These are phyloP conservation scores for Globisporangium canariense DNA, from an alignment of 352 stramenopile species.

Conservation along the genomic window DNA sequence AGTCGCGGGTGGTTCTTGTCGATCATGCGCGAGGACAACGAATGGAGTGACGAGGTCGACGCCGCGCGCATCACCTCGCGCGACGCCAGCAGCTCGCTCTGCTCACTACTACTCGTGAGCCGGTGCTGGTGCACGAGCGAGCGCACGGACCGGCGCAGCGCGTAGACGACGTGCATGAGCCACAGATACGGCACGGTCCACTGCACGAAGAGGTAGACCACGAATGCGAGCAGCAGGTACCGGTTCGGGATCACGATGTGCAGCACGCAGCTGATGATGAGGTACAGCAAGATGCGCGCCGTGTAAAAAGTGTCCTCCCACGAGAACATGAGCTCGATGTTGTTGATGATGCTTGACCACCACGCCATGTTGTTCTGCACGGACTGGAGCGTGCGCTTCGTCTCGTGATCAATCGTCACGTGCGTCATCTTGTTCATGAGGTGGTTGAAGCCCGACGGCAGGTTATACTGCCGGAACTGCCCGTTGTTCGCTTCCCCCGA, in stretches of 20 bases:
- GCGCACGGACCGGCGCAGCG: slow-evolving; percentile 57
- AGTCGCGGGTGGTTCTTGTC: slow-evolving; percentile 33
- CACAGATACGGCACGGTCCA: slow-evolving; percentile 82
- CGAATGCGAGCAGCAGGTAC: slow-evolving; percentile 70
- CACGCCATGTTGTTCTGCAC: slow-evolving; percentile 89
- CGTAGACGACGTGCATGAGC: slow-evolving; percentile 63
- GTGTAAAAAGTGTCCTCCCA: slow-evolving; percentile 89
- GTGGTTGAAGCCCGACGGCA: slow-evolving; percentile 81
- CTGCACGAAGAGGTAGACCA: slow-evolving; percentile 76
- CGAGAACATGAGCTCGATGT: slow-evolving; percentile 84
- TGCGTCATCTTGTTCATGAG: slow-evolving; percentile 90
- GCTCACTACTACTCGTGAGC: slow-evolving; percentile 55
- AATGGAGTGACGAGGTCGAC: slow-evolving; percentile 12
- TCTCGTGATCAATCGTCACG: slow-evolving; percentile 81
- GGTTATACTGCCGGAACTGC: slow-evolving; percentile 76
- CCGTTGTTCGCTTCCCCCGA: slow-evolving; percentile 33
- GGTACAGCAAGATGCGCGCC: slow-evolving; percentile 68
- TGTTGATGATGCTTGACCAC: slow-evolving; percentile 83
- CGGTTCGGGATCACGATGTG: slow-evolving; percentile 85
- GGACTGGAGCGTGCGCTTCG: slow-evolving; percentile 76
- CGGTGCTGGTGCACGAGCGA: slow-evolving; percentile 78
- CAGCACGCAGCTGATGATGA: slow-evolving; percentile 83
- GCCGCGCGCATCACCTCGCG: slow-evolving; percentile 33
- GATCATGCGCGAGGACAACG: slow-evolving; percentile 20
- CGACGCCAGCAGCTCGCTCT: slow-evolving; percentile 44